Conservation (phyloP, 306 rosid genomes). For the Mimosa pudica region DNA sequence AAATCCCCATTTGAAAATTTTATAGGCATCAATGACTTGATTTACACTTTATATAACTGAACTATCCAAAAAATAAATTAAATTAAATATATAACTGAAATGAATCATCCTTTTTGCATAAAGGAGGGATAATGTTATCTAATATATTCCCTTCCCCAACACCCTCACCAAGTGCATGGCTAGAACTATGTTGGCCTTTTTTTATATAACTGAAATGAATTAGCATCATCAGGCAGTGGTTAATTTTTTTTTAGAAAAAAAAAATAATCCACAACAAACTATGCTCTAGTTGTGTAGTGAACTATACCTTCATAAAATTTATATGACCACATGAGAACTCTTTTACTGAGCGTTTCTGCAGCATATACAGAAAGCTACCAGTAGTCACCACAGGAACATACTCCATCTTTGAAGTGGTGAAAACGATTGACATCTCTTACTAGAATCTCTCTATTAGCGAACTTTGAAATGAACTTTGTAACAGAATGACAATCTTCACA, state of each 20-base stretch:
- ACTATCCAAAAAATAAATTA: no score
- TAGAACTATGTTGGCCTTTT: no score
- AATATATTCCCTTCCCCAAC: no score
- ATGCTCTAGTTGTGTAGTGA: neutral
- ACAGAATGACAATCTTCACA: slow-evolving; percentile 95
- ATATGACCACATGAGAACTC: neutral
- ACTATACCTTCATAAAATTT: slow-evolving; percentile 31
- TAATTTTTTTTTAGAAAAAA: neutral
- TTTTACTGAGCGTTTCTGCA: slow-evolving; percentile 24
- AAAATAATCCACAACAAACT: neutral
- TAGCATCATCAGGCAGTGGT: neutral
- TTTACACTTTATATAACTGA: no score
- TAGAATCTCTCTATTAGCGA: slow-evolving; percentile 76
- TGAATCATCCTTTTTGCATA: no score
- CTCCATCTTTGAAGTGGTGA: slow-evolving; percentile 79
- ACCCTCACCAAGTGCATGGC: no score
- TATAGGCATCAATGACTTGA: no score
- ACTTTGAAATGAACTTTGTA: slow-evolving; percentile 79
- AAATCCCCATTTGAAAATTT: no score
- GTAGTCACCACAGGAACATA: slow-evolving; percentile 92
- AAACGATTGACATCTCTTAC: slow-evolving; percentile 92
- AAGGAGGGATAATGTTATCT: no score
- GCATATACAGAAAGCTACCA: slow-evolving; percentile 59
- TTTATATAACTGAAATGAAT: neutral
- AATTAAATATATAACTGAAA: no score